Conservation (phyloP, 169 alveolate genomes). For the Toxoplasma gondii region DNA sequence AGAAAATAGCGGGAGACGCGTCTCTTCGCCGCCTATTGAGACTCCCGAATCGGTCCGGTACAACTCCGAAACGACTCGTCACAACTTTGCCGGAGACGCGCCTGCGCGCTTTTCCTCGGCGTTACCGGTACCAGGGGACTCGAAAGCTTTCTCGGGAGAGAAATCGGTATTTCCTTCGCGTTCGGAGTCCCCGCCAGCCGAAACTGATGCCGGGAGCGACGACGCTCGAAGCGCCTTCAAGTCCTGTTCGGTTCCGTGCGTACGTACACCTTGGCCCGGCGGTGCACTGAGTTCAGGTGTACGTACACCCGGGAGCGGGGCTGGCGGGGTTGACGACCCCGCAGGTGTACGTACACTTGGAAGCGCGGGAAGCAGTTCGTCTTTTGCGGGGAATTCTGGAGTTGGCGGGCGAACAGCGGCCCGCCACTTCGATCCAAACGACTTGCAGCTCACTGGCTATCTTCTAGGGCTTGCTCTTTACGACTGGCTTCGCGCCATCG, state of each 20-base stretch:
- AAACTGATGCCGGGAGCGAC: background rate
- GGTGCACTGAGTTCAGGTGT: background rate
- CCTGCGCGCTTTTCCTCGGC: too few species aligned
- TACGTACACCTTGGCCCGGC: background rate
- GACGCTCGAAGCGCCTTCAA: too few species aligned
- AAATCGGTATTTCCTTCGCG: background rate
- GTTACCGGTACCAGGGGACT: too few species aligned
- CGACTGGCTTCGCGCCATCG: constrained; percentile 5
- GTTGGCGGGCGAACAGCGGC: background rate
- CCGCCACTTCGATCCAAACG: constrained; percentile 13
- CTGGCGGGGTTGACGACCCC: too few species aligned
- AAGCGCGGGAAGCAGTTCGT: background rate
- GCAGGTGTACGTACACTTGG: background rate
- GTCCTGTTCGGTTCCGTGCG: too few species aligned
- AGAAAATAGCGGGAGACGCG: too few species aligned
- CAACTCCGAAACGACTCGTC: too few species aligned
- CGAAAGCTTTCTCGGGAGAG: background rate
- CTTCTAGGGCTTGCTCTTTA: constrained; percentile 1
- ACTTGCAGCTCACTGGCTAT: constrained; percentile 17
- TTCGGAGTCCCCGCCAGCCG: background rate
- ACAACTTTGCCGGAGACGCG: too few species aligned
- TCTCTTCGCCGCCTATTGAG: too few species aligned
- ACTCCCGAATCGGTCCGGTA: too few species aligned
- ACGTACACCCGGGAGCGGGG: background rate
- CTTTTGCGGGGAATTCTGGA: background rate